These are phyloP conservation scores for Croton laevigatus DNA, from an alignment of 441 rosid species.

Conservation along the genomic window DNA sequence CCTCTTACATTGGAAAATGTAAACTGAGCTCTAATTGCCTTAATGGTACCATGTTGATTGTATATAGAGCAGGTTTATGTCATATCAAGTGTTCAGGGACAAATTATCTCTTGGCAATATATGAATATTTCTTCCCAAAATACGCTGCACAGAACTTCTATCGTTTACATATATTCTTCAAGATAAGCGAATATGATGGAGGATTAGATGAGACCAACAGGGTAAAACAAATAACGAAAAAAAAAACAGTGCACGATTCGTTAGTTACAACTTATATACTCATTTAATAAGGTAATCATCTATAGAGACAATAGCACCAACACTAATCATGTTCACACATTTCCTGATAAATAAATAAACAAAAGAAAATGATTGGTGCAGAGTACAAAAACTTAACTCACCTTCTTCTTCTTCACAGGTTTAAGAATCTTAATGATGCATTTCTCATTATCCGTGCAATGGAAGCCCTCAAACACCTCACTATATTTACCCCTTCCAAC, in stretches of 20 bases:
- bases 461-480: slow-evolving; percentile 94
- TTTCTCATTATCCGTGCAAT: slow-evolving; percentile 72
- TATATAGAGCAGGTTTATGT: background rate
- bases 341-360: background rate
- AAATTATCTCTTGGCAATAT: background rate
- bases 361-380: background rate
- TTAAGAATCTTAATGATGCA: slow-evolving; percentile 93
- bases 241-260: background rate
- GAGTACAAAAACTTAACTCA: slow-evolving; percentile 25
- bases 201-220: background rate
- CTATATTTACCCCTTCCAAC: slow-evolving; percentile 98
- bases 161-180: background rate
- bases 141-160: background rate
- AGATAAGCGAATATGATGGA: background rate
- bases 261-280: background rate
- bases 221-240: background rate
- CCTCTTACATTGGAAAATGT: too few species aligned
- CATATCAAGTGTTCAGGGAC: background rate
- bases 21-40: background rate
- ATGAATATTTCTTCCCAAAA: background rate
- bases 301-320: background rate
- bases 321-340: background rate
- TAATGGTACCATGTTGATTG: background rate
- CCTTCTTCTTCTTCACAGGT: slow-evolving; percentile 99
- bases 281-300: background rate